These are phyloP conservation scores for Myriangium duriaei DNA, from an alignment of 2,329 filamentous ascomycete genomes.

Conservation along the genomic window DNA sequence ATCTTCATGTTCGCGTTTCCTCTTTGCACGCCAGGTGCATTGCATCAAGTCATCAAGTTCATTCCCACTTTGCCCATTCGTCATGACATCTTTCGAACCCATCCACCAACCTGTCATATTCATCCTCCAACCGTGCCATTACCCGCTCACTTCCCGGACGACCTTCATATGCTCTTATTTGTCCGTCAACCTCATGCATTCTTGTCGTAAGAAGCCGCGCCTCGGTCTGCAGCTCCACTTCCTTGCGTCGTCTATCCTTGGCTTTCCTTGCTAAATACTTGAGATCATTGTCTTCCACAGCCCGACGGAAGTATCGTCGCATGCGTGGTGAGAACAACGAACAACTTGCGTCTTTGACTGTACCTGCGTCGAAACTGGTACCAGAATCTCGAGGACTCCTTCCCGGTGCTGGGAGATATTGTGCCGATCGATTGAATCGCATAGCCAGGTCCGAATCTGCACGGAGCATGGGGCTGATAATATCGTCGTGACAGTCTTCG, in stretches of 20 bases:
- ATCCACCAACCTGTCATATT: constrained; percentile 45
- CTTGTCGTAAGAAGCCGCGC: constrained; percentile 26
- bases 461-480: constrained; percentile 57
- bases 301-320: constrained; percentile 57
- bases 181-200: constrained; percentile 26
- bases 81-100: constrained; percentile 38
- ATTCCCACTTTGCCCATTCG: constrained; percentile 42
- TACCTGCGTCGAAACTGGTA: constrained; percentile 18
- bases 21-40: not conserved
- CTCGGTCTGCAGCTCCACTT: constrained; percentile 40
- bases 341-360: constrained; percentile 38
- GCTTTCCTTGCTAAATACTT: constrained; percentile 51
- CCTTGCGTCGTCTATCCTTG: constrained; percentile 44
- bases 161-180: constrained; percentile 28
- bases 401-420: constrained; percentile 41
- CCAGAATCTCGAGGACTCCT: constrained; percentile 25
- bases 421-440: constrained; percentile 51
- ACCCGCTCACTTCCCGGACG: constrained; percentile 22
- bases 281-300: constrained; percentile 55
- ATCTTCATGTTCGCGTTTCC: not conserved
- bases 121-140: constrained; percentile 33
- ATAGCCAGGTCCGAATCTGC: constrained; percentile 45
- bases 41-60: constrained; percentile 5
- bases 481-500: constrained; percentile 71
- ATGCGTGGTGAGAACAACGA: constrained; percentile 73